A percentile compares a stretch with the other conserved stretches of the same genome.
Evolutionary conservation across 2,329 filamentous ascomycete species (phyloP).

Genomic region (Phoma sp.): DNA sequence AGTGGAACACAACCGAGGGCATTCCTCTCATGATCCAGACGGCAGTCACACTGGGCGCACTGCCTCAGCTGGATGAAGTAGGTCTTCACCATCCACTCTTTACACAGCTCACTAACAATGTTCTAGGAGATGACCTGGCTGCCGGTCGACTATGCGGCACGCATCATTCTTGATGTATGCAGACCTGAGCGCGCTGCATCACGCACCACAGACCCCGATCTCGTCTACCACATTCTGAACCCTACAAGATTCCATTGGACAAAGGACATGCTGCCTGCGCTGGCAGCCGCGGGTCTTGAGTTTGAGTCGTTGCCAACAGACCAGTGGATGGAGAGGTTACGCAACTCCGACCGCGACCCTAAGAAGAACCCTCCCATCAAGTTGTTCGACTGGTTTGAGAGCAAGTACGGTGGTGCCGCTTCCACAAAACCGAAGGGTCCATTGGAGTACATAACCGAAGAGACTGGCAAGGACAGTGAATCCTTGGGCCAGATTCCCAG

Average conservation of each 20-base stretch:
- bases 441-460: slow-evolving; percentile 22
- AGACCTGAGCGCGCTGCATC: not conserved
- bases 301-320: slow-evolving; percentile 32
- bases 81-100: not conserved
- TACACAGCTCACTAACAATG: not conserved
- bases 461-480: slow-evolving; percentile 23
- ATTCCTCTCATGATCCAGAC: slow-evolving; percentile 59
- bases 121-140: slow-evolving; percentile 46
- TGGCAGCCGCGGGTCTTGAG: slow-evolving; percentile 51
- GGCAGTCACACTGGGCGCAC: slow-evolving; percentile 54
- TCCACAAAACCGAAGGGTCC: slow-evolving; percentile 14
- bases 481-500: slow-evolving; percentile 17
- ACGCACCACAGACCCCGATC: slow-evolving; percentile 17
- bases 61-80: slow-evolving; percentile 54
- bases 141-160: slow-evolving; percentile 53
- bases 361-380: slow-evolving; percentile 38
- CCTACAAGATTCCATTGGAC: slow-evolving; percentile 60
- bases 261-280: slow-evolving; percentile 58
- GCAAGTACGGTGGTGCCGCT: slow-evolving; percentile 30
- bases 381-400: slow-evolving; percentile 38
- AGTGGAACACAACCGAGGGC: slow-evolving; percentile 60
- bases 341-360: slow-evolving; percentile 29
- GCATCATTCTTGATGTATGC: slow-evolving; percentile 38
- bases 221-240: slow-evolving; percentile 62
- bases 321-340: slow-evolving; percentile 36